phyloP scores from a whole-genome alignment of 371 early-diverging fungal genomes.

The Lichtheimia ornata region DNA sequence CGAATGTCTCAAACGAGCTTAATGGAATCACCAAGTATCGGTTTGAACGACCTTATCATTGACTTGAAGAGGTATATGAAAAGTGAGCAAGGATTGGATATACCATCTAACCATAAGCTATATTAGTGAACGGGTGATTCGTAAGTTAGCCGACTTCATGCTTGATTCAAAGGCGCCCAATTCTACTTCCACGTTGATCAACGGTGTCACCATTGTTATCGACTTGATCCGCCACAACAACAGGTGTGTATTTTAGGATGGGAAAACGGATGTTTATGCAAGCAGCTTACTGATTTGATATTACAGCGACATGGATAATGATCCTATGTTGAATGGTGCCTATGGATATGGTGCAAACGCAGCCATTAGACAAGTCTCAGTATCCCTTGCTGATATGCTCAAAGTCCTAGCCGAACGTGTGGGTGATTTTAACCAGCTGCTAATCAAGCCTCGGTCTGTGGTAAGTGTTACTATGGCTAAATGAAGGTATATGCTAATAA shows the following conservation, averaged over 20 bases:
- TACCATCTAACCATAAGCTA: background rate
- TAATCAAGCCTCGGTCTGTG: conserved; percentile 61
- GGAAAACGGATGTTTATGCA: background rate
- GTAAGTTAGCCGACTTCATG: conserved; percentile 83
- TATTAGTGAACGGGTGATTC: conserved; percentile 63
- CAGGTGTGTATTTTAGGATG: conserved; percentile 28
- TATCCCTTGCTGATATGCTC: conserved; percentile 74
- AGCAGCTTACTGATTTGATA: background rate
- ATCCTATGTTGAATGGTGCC: conserved; percentile 26
- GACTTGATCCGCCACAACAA: conserved; percentile 95
- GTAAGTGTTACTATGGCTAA: conserved; percentile 27
- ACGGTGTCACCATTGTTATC: conserved; percentile 92
- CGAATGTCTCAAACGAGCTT: conserved; percentile 81
- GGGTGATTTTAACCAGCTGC: conserved; percentile 63
- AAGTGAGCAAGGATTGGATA: background rate
- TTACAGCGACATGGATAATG: conserved; percentile 35
- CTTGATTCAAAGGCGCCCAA: conserved; percentile 77
- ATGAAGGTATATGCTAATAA: background rate
- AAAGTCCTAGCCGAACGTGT: conserved; percentile 74
- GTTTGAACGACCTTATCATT: conserved; percentile 68
- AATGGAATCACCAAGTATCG: conserved; percentile 70
- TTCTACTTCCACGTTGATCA: conserved; percentile 81
- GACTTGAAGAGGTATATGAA: conserved; percentile 74
- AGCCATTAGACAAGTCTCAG: conserved; percentile 26
- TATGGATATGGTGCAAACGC: conserved; percentile 28